phyloP scores from a whole-genome alignment of 2,329 filamentous ascomycete species.

The Paracamarosporium sp. region DNA sequence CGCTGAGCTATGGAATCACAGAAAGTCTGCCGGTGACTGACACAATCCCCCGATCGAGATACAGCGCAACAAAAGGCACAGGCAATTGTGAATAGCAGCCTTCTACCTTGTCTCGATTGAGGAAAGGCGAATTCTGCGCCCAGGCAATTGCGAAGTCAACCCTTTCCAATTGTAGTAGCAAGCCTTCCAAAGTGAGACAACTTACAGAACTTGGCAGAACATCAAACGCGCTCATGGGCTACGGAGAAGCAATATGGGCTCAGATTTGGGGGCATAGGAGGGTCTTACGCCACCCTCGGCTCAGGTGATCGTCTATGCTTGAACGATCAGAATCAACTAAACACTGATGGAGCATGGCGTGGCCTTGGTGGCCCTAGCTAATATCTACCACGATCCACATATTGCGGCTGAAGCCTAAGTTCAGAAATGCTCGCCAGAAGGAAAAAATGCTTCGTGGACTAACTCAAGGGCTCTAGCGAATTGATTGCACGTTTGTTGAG shows the following conservation, averaged over 20 bases:
- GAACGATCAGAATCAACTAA: background rate
- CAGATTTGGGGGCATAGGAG: background rate
- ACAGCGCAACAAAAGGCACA: too few species aligned
- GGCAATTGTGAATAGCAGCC: too few species aligned
- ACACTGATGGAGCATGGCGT: background rate
- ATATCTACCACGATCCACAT: background rate
- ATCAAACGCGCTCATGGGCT: background rate
- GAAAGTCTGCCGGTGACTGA: too few species aligned
- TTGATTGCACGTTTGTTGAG: background rate
- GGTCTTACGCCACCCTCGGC: background rate
- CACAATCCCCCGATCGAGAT: too few species aligned
- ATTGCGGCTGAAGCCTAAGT: background rate
- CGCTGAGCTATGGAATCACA: too few species aligned
- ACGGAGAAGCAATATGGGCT: background rate
- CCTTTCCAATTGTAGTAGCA: background rate
- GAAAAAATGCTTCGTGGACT: background rate
- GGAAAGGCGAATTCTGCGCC: too few species aligned
- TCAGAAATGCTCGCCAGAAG: background rate
- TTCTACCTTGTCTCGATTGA: too few species aligned
- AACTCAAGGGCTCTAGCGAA: background rate
- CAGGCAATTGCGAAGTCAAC: too few species aligned
- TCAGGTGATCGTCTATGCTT: background rate
- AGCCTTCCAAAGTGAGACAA: background rate
- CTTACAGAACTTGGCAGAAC: background rate
- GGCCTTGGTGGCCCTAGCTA: background rate